Percentiles rank a stretch among this genome's conserved stretches.
Conservation (phyloP, 2,329 filamentous ascomycete genomes). For the Trichoderma sp. region DNA sequence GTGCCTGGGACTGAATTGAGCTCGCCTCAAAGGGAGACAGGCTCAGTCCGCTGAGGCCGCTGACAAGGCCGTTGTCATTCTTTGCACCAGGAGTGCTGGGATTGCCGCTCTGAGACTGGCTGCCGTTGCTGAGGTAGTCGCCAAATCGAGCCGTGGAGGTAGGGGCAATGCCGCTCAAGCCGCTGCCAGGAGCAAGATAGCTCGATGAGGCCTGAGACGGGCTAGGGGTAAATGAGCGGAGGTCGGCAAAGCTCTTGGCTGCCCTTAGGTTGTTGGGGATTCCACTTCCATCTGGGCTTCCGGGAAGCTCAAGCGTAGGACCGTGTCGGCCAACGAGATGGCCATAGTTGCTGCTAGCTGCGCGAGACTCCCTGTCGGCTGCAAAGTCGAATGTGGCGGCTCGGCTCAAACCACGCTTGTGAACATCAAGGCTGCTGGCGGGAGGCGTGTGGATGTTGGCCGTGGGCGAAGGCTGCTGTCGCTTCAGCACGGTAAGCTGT, state of each 20-base stretch:
- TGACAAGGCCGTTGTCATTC: conserved; percentile 41
- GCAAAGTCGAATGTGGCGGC: conserved; percentile 98
- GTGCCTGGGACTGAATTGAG: conserved; percentile 35
- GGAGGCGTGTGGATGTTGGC: conserved; percentile 54
- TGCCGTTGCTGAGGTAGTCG: conserved; percentile 43
- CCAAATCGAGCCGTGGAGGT: conserved; percentile 41
- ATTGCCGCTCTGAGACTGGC: conserved; percentile 33
- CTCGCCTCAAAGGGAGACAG: conserved; percentile 50
- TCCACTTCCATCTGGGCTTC: conserved; percentile 62
- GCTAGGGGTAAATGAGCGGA: conserved; percentile 92
- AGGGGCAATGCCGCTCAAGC: conserved; percentile 53
- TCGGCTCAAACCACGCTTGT: conserved; percentile 81
- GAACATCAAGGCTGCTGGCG: conserved; percentile 68
- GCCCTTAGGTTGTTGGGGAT: conserved; percentile 80
- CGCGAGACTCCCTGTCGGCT: conserved; percentile 67
- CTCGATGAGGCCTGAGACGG: conserved; percentile 82
- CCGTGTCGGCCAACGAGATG: conserved; percentile 75
- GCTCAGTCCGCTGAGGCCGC: conserved; percentile 49
- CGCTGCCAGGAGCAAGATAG: conserved; percentile 52
- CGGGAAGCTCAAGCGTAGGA: conserved; percentile 83
- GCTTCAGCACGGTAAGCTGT: conserved; percentile 85
- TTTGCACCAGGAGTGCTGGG: conserved; percentile 39
- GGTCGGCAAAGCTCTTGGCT: conserved; percentile 93
- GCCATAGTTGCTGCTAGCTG: conserved; percentile 63
- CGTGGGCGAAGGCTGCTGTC: conserved; percentile 51